phyloP scores from a whole-genome alignment of 805 yeast species.

The Blastobotrys parvus region DNA sequence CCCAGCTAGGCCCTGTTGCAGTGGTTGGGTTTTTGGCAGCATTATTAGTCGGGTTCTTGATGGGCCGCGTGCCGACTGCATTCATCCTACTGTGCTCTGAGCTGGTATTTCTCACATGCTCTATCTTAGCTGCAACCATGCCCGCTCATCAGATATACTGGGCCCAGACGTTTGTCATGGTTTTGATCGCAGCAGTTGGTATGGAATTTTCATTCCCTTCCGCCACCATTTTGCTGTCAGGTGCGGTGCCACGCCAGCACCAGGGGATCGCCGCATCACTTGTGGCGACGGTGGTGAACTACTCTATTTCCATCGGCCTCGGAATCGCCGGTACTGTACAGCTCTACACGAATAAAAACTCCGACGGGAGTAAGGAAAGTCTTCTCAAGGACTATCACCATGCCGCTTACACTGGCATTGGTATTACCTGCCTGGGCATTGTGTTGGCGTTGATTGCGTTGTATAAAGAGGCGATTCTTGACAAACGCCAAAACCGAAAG shows the following conservation, averaged over 20 bases:
- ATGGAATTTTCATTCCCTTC: slow-evolving; percentile 79
- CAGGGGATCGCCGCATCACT: slow-evolving; percentile 78
- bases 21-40: slow-evolving; percentile 53
- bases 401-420: slow-evolving; percentile 54
- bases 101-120: slow-evolving; percentile 47
- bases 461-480: not conserved
- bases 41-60: slow-evolving; percentile 39
- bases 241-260: slow-evolving; percentile 48
- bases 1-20: slow-evolving; percentile 38
- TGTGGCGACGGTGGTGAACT: slow-evolving; percentile 61
- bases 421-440: slow-evolving; percentile 46
- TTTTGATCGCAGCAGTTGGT: slow-evolving; percentile 55
- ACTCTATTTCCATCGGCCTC: slow-evolving; percentile 60
- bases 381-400: slow-evolving; percentile 42
- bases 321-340: slow-evolving; percentile 64
- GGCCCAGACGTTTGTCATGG: slow-evolving; percentile 47
- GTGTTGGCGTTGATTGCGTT: slow-evolving; percentile 5
- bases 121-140: slow-evolving; percentile 42
- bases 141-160: slow-evolving; percentile 57
- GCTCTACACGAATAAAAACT: slow-evolving; percentile 17
- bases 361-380: not conserved
- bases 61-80: slow-evolving; percentile 41
- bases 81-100: slow-evolving; percentile 43
- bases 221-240: slow-evolving; percentile 54
- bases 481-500: not conserved